These are phyloP conservation scores for Yamadazyma akitaensis DNA, from an alignment of 805 yeast genomes.

Conservation along the genomic window DNA sequence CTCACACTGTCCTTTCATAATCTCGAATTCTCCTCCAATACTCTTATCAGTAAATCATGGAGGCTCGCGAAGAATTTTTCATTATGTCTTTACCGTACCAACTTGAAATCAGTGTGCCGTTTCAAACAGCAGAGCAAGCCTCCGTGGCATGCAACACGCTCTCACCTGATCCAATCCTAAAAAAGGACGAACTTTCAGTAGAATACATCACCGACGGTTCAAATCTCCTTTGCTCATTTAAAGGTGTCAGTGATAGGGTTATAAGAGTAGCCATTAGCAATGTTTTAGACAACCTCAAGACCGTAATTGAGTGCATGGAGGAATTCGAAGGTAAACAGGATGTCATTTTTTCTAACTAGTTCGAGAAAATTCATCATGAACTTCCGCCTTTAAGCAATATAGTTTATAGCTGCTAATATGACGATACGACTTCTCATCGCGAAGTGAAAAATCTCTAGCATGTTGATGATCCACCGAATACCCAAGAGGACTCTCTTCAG, in stretches of 20 bases:
- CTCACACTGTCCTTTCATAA: too few relatives aligned
- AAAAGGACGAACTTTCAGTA: slow-evolving; percentile 60
- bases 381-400: not conserved
- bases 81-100: slow-evolving; percentile 9
- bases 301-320: slow-evolving; percentile 77
- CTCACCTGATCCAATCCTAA: slow-evolving; percentile 77
- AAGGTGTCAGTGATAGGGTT: slow-evolving; percentile 67
- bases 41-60: too few relatives aligned
- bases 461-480: not conserved
- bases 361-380: not conserved
- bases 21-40: too few relatives aligned
- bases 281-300: slow-evolving; percentile 70
- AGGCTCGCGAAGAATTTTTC: not conserved
- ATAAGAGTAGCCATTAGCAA: slow-evolving; percentile 83
- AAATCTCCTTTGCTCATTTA: slow-evolving; percentile 45
- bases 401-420: not conserved
- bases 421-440: not conserved
- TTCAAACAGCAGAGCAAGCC: slow-evolving; percentile 57
- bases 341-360: slow-evolving; percentile 11
- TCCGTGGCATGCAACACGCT: slow-evolving; percentile 58
- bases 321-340: slow-evolving; percentile 49
- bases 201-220: slow-evolving; percentile 34
- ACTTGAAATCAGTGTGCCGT: slow-evolving; percentile 55
- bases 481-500: slow-evolving; percentile 7
- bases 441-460: slow-evolving; percentile 3